These are phyloP conservation scores for Volvox reticuliferus DNA, from an alignment of 139 green algal species.

Conservation along the genomic window DNA sequence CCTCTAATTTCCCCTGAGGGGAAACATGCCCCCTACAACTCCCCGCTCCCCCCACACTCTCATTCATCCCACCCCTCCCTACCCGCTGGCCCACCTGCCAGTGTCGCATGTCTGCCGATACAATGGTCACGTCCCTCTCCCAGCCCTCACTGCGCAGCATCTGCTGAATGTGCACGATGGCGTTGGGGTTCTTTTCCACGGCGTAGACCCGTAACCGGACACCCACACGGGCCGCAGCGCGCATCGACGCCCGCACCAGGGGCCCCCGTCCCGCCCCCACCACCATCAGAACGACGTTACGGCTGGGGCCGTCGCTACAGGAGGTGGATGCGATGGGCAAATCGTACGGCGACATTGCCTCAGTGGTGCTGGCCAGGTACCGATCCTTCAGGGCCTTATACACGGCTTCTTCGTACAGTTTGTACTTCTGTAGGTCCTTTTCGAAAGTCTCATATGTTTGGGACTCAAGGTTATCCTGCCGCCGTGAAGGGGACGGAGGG, in stretches of 20 bases:
- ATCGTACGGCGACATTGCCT: background rate
- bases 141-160: constrained; percentile 81
- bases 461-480: constrained; percentile 96
- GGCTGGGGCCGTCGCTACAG: background rate
- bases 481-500: too few relatives aligned
- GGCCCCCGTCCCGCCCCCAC: constrained; percentile 95
- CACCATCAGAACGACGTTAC: constrained; percentile 84
- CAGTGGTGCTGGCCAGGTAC: constrained; percentile 34
- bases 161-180: constrained; percentile 91
- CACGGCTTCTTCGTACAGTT: constrained; percentile 89
- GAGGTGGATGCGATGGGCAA: constrained; percentile 11
- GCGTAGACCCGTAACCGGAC: constrained; percentile 87
- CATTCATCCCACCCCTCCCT: background rate
- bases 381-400: constrained; percentile 76
- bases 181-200: constrained; percentile 99
- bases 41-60: background rate
- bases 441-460: constrained; percentile 99
- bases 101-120: constrained; percentile 90
- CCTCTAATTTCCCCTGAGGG: too few relatives aligned
- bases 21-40: background rate
- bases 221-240: constrained; percentile 61
- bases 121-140: constrained; percentile 66
- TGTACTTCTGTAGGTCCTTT: constrained; percentile 95
- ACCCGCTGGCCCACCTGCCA: constrained; percentile 67
- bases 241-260: constrained; percentile 85